Conservation (phyloP, 768 basidiomycete species). For the Rhodocollybia butyracea region DNA sequence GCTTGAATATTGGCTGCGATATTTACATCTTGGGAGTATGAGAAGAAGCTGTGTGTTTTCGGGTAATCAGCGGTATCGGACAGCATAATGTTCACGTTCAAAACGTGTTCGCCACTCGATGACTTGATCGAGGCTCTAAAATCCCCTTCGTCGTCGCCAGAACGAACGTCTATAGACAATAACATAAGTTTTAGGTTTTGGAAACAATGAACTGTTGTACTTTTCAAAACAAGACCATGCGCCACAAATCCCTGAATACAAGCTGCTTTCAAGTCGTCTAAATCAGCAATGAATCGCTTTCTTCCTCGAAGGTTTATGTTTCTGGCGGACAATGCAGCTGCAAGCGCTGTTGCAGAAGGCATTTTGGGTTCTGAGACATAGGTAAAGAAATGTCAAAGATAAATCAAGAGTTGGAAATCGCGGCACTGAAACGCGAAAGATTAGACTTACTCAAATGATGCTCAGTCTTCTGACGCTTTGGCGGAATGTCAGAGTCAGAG, state of each 20-base stretch:
- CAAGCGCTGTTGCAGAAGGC: background rate
- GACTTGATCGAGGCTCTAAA: constrained; percentile 46
- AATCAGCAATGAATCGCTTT: constrained; percentile 54
- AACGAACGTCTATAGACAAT: constrained; percentile 37
- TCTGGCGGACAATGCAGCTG: constrained; percentile 18
- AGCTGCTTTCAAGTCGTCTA: constrained; percentile 41
- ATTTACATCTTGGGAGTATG: constrained; percentile 47
- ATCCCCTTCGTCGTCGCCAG: constrained; percentile 65
- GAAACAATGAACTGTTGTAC: constrained; percentile 26
- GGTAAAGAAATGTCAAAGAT: too few species aligned
- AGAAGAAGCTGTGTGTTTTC: constrained; percentile 50
- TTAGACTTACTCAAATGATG: too few species aligned
- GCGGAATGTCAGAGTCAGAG: too few species aligned
- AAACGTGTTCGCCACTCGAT: constrained; percentile 27
- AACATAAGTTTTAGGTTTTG: background rate
- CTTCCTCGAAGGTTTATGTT: constrained; percentile 53
- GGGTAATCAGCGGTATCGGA: constrained; percentile 71
- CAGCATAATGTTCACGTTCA: constrained; percentile 42
- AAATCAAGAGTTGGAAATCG: too few species aligned
- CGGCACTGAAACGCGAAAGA: too few species aligned
- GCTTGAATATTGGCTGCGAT: constrained; percentile 35
- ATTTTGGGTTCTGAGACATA: too few species aligned
- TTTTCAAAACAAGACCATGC: constrained; percentile 35
- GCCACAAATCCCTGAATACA: constrained; percentile 31
- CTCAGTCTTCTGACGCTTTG: too few species aligned